Percentiles rank a stretch among this genome's conserved stretches.
Conservation (phyloP, 1,284 basidiomycete species). For the Melanopsichium pennsylvanicum region DNA sequence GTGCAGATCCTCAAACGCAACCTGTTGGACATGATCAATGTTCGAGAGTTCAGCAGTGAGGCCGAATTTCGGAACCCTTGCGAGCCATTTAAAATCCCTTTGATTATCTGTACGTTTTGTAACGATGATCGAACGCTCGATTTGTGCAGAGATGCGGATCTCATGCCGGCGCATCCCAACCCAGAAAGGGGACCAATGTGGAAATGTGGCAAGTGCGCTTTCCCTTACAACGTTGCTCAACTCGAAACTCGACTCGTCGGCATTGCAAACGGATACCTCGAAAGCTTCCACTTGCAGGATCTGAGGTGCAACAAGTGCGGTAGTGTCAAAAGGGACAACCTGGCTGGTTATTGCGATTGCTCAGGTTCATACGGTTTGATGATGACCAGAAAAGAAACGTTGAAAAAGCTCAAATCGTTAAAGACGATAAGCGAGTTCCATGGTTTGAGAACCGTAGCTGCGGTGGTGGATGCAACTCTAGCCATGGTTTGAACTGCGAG, state of each 20-base stretch:
- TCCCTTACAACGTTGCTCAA: constrained; percentile 82
- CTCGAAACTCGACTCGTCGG: constrained; percentile 89
- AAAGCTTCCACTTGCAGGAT: constrained; percentile 86
- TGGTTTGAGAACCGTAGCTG: constrained; percentile 6
- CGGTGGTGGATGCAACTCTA: constrained; percentile 14
- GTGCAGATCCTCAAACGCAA: constrained; percentile 88
- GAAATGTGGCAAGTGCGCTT: constrained; percentile 73
- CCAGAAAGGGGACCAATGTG: constrained; percentile 39
- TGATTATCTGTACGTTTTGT: constrained; percentile 90
- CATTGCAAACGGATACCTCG: constrained; percentile 76
- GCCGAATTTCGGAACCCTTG: constrained; percentile 81
- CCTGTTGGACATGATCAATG: constrained; percentile 84
- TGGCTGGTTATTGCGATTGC: constrained; percentile 85
- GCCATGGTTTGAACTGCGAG: constrained; percentile 17
- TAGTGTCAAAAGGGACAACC: constrained; percentile 84
- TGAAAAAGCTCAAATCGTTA: constrained; percentile 43
- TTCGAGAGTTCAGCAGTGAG: constrained; percentile 76
- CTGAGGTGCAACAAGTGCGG: constrained; percentile 80
- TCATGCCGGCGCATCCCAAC: too few relatives aligned
- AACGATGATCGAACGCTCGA: constrained; percentile 90
- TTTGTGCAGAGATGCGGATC: constrained; percentile 89
- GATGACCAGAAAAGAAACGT: constrained; percentile 50
- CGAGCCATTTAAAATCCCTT: constrained; percentile 83
- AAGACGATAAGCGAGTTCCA: constrained; percentile 52
- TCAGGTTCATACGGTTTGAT: constrained; percentile 70